Conservation (phyloP, 768 basidiomycete species). For the Mycena pura region DNA sequence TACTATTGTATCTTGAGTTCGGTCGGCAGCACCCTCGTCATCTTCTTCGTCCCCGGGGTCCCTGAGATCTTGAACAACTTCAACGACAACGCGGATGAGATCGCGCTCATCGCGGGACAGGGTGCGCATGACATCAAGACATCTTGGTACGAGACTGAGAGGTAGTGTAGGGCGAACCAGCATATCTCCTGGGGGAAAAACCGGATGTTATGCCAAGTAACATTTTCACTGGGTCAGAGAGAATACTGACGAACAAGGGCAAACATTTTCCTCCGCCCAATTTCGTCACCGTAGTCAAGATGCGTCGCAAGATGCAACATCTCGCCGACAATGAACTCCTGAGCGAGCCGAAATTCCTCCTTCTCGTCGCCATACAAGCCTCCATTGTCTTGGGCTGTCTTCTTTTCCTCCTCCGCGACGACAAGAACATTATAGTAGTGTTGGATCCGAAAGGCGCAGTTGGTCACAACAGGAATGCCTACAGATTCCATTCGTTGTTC, state of each 20-base stretch:
- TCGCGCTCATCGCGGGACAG: conserved; percentile 80
- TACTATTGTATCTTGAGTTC: conserved; percentile 24
- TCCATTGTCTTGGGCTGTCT: conserved; percentile 37
- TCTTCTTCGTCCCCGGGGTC: conserved; percentile 52
- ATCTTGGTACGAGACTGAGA: conserved; percentile 68
- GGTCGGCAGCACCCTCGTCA: conserved; percentile 44
- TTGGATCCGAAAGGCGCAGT: conserved; percentile 79
- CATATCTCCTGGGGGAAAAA: conserved; percentile 77
- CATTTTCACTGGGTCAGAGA: not conserved
- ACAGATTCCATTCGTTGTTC: conserved; percentile 70
- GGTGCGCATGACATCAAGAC: conserved; percentile 82
- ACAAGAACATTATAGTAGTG: conserved; percentile 64
- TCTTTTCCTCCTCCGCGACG: conserved; percentile 25
- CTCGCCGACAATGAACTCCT: conserved; percentile 79
- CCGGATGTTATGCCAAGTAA: not conserved
- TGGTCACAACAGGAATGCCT: conserved; percentile 83
- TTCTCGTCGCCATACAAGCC: conserved; percentile 45
- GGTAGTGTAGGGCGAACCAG: conserved; percentile 75
- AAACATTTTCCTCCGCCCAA: conserved; percentile 88
- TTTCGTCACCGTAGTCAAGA: conserved; percentile 92
- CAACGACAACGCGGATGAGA: conserved; percentile 87
- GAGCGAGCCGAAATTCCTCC: conserved; percentile 57
- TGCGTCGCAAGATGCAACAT: conserved; percentile 79
- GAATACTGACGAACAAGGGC: conserved; percentile 74
- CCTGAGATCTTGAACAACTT: conserved; percentile 83